Percentiles rank a stretch among this genome's conserved stretches.
Evolutionary conservation across 495 filamentous ascomycete species (phyloP).

Genomic region (Hyphodiscus hymeniophilus): DNA sequence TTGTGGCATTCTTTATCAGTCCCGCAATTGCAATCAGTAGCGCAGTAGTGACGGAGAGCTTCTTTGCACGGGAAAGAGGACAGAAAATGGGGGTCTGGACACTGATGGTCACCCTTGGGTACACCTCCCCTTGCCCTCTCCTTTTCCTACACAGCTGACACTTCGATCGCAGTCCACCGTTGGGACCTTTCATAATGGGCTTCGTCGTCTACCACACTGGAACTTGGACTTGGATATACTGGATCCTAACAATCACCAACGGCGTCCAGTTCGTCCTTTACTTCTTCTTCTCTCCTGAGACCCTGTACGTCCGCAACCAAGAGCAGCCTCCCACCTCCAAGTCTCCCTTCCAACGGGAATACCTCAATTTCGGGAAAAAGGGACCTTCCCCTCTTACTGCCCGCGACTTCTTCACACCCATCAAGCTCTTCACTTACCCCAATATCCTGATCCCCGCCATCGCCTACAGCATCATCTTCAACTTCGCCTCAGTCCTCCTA

Average conservation of each 20-base stretch:
- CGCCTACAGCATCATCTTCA: slow-evolving; percentile 46
- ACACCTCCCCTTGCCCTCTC: slow-evolving; percentile 8
- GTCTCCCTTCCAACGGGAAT: slow-evolving; percentile 28
- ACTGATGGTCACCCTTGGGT: slow-evolving; percentile 41
- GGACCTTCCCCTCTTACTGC: slow-evolving; percentile 38
- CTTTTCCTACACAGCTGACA: slow-evolving; percentile 24
- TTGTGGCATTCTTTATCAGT: slow-evolving; percentile 44
- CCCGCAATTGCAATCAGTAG: slow-evolving; percentile 45
- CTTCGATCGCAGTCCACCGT: slow-evolving; percentile 25
- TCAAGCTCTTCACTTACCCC: slow-evolving; percentile 13
- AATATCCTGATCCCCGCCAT: slow-evolving; percentile 38
- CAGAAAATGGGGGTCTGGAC: slow-evolving; percentile 49
- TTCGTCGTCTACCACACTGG: slow-evolving; percentile 14
- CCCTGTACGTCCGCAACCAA: slow-evolving; percentile 34
- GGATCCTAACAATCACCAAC: slow-evolving; percentile 39
- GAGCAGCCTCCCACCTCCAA: slow-evolving; percentile 11
- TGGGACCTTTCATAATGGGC: slow-evolving; percentile 14
- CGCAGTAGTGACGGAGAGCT: slow-evolving; percentile 44
- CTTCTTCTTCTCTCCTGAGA: slow-evolving; percentile 48
- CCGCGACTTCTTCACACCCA: slow-evolving; percentile 29
- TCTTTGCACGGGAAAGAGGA: slow-evolving; percentile 39
- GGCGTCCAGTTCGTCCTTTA: slow-evolving; percentile 46
- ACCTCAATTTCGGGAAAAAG: slow-evolving; percentile 38
- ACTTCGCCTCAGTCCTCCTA: slow-evolving; percentile 36
- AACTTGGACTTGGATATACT: slow-evolving; percentile 35